Conservation (phyloP, 495 filamentous ascomycete species). For the Xylaria sp. region DNA sequence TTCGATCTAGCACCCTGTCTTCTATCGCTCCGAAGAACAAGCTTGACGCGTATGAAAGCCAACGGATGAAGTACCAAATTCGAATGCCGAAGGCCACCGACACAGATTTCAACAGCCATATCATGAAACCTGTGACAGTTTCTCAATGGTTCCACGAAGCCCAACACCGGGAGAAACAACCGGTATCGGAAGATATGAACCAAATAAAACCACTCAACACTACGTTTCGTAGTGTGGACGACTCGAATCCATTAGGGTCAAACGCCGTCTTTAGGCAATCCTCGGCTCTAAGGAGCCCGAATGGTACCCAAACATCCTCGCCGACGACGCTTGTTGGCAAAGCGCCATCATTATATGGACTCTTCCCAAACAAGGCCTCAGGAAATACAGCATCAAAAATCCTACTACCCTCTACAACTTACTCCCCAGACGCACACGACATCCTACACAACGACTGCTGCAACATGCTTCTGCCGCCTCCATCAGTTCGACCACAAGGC, state of each 20-base stretch:
- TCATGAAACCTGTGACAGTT: conserved; percentile 40
- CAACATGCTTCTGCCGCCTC: conserved; percentile 50
- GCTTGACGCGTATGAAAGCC: conserved; percentile 48
- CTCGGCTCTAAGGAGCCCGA: conserved; percentile 39
- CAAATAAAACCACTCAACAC: conserved; percentile 37
- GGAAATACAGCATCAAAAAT: conserved; percentile 43
- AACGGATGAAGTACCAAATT: conserved; percentile 43
- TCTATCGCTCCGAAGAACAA: conserved; percentile 52
- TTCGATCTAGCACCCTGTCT: conserved; percentile 52
- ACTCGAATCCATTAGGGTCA: conserved; percentile 42
- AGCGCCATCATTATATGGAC: conserved; percentile 46
- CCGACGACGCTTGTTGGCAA: conserved; percentile 43
- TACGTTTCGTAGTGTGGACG: conserved; percentile 29
- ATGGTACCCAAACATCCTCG: conserved; percentile 39
- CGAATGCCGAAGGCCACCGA: conserved; percentile 32
- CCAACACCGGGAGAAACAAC: conserved; percentile 44
- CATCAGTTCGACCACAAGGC: conserved; percentile 44
- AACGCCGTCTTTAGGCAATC: conserved; percentile 41
- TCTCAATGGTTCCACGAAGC: conserved; percentile 38
- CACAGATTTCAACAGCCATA: conserved; percentile 42
- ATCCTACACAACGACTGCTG: conserved; percentile 26
- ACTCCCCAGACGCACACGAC: conserved; percentile 42
- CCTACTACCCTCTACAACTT: conserved; percentile 51
- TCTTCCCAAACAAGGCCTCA: conserved; percentile 45
- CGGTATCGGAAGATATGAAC: conserved; percentile 29